phyloP scores from a whole-genome alignment of 2,329 filamentous ascomycete species.

The Pestalotiopsis sp. region DNA sequence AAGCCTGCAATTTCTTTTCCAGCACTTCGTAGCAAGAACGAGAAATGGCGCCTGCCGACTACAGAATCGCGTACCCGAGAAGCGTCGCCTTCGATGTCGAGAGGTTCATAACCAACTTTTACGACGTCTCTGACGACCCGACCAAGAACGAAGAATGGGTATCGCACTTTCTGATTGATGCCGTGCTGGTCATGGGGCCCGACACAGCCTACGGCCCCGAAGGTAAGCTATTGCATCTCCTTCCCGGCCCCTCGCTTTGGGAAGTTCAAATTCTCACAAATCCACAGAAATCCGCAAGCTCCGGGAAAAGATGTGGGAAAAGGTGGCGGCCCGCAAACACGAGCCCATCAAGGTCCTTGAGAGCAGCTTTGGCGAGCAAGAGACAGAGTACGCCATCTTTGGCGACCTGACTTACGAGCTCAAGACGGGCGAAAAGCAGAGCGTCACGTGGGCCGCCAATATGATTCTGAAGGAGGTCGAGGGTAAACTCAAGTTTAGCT shows the following conservation, averaged over 20 bases:
- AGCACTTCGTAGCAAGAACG: not conserved
- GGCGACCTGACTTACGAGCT: slow-evolving; percentile 29
- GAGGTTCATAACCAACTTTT: slow-evolving; percentile 48
- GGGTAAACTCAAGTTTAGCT: slow-evolving; percentile 28
- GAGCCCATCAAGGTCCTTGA: slow-evolving; percentile 45
- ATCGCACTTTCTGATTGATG: slow-evolving; percentile 43
- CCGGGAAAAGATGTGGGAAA: slow-evolving; percentile 47
- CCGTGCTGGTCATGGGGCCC: slow-evolving; percentile 44
- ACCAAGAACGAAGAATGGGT: slow-evolving; percentile 48
- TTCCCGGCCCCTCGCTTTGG: not conserved
- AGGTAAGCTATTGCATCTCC: slow-evolving; percentile 23
- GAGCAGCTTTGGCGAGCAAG: slow-evolving; percentile 31
- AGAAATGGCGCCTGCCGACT: slow-evolving; percentile 15
- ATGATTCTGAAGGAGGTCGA: slow-evolving; percentile 26
- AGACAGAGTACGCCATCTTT: slow-evolving; percentile 38
- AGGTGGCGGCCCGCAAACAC: slow-evolving; percentile 43
- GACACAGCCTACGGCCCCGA: slow-evolving; percentile 39
- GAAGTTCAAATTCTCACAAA: too few relatives aligned
- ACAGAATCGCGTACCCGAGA: slow-evolving; percentile 31
- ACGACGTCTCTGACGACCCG: slow-evolving; percentile 44
- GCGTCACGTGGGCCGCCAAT: slow-evolving; percentile 34
- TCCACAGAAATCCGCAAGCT: slow-evolving; percentile 42
- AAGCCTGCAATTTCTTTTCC: too few relatives aligned
- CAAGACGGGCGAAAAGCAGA: slow-evolving; percentile 22
- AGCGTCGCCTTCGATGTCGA: slow-evolving; percentile 19